A percentile compares a stretch with the other conserved stretches of the same genome.
Conservation (phyloP, 768 basidiomycete species). For the Suillus bovinus region DNA sequence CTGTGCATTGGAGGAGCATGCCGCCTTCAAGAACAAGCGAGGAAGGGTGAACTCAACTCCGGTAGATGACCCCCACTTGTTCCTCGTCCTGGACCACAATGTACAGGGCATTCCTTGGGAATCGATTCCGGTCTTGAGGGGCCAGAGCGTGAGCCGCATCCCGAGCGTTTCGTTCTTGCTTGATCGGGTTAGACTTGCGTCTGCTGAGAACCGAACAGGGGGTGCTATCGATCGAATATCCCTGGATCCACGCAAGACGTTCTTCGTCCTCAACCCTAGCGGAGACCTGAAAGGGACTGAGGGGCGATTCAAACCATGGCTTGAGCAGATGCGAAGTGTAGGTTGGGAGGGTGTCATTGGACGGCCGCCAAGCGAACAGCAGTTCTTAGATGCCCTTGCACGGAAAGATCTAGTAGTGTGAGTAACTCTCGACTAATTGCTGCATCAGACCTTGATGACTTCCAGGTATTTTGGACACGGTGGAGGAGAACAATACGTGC, state of each 20-base stretch:
- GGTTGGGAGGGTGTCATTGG: conserved; percentile 89
- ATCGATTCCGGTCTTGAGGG: conserved; percentile 83
- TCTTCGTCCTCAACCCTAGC: conserved; percentile 89
- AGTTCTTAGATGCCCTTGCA: conserved; percentile 72
- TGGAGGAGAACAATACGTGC: conserved; percentile 91
- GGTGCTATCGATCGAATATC: conserved; percentile 44
- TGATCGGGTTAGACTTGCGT: conserved; percentile 72
- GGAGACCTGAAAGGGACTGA: conserved; percentile 88
- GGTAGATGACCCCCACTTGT: conserved; percentile 67
- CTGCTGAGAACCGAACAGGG: conserved; percentile 14
- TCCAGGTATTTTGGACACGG: conserved; percentile 95
- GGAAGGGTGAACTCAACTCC: conserved; percentile 24
- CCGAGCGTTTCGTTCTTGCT: conserved; percentile 87
- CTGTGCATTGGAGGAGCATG: conserved; percentile 71
- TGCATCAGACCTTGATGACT: conserved; percentile 10
- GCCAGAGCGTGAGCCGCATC: conserved; percentile 87
- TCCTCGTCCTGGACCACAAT: conserved; percentile 88
- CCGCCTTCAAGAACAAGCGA: conserved; percentile 35
- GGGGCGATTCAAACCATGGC: conserved; percentile 77
- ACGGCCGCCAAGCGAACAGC: conserved; percentile 76
- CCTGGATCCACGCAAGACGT: conserved; percentile 70
- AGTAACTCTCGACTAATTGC: conserved; percentile 34
- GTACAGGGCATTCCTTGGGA: conserved; percentile 95
- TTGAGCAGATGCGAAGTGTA: conserved; percentile 62
- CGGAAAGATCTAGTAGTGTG: conserved; percentile 88